Conservation (phyloP, 2,329 filamentous ascomycete species). For the Diatrype stigma region DNA sequence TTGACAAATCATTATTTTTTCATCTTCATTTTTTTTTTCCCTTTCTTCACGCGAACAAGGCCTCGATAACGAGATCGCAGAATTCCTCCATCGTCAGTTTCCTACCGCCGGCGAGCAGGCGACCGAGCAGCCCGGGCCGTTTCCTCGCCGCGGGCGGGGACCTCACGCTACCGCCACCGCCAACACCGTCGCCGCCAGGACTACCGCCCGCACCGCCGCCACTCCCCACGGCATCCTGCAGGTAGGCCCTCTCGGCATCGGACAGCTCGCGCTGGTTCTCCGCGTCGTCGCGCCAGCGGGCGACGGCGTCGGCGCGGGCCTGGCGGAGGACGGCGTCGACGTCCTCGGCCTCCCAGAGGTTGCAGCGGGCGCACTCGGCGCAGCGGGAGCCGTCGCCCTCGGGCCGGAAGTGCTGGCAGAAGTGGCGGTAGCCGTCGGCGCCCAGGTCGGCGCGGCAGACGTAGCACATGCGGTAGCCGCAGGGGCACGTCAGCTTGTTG, state of each 20-base stretch:
- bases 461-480: constrained; percentile 98
- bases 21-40: not conserved
- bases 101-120: constrained; percentile 14
- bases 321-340: constrained; percentile 62
- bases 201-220: constrained; percentile 12
- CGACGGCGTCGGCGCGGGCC: constrained; percentile 68
- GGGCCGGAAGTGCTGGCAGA: constrained; percentile 91
- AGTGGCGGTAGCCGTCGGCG: constrained; percentile 82
- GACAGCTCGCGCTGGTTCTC: constrained; percentile 51
- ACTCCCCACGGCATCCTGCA: constrained; percentile 46
- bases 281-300: constrained; percentile 65
- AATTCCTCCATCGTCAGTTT: constrained; percentile 25
- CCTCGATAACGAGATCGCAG: constrained; percentile 26
- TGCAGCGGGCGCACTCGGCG: constrained; percentile 74
- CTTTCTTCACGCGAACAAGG: constrained; percentile 19
- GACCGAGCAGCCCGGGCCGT: constrained; percentile 3
- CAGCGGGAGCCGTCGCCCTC: constrained; percentile 70
- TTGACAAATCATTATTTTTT: not conserved
- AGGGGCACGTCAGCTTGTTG: constrained; percentile 94
- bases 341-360: constrained; percentile 74
- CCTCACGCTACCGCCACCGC: constrained; percentile 26
- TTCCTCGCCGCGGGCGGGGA: constrained; percentile 1
- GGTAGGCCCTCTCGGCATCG: constrained; percentile 50
- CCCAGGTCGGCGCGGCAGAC: constrained; percentile 77
- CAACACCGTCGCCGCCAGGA: constrained; percentile 15